Conservation (phyloP, 805 yeast genomes). For the Wickerhamomyces ciferrii region DNA sequence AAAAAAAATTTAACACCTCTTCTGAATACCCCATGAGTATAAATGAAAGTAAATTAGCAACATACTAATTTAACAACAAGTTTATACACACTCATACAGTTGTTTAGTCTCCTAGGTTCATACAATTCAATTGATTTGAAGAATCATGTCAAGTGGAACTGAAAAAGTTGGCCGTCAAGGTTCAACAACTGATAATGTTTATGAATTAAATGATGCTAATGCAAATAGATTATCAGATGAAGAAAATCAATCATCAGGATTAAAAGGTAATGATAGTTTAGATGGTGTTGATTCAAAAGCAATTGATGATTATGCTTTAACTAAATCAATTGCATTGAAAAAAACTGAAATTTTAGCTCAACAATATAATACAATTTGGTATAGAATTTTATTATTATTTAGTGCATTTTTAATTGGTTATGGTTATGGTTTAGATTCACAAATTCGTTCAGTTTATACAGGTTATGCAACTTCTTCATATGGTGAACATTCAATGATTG, state of each 20-base stretch:
- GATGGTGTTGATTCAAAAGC: background rate
- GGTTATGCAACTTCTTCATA: slow-evolving; percentile 52
- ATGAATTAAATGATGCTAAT: background rate
- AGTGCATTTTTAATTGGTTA: slow-evolving; percentile 46
- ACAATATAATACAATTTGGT: slow-evolving; percentile 32
- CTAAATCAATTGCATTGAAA: slow-evolving; percentile 39
- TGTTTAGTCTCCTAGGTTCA: too few relatives aligned
- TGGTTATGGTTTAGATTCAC: slow-evolving; percentile 51
- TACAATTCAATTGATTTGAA: background rate
- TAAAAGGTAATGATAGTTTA: background rate
- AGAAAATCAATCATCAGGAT: background rate
- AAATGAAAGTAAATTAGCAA: too few relatives aligned
- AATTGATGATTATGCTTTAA: slow-evolving; percentile 8
- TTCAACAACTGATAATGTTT: background rate
- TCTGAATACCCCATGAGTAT: too few relatives aligned
- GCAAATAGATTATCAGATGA: background rate
- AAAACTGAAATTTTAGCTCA: slow-evolving; percentile 44
- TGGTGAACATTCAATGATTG: slow-evolving; percentile 44
- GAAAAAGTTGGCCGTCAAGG: background rate
- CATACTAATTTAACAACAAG: too few relatives aligned
- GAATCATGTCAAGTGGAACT: background rate
- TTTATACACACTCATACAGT: too few relatives aligned
- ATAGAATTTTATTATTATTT: slow-evolving; percentile 32
- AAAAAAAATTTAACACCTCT: too few relatives aligned
- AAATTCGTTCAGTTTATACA: slow-evolving; percentile 43